Evolutionary conservation across 2,329 filamentous ascomycete genomes (phyloP).

Genomic region (Xylariales sp.): DNA sequence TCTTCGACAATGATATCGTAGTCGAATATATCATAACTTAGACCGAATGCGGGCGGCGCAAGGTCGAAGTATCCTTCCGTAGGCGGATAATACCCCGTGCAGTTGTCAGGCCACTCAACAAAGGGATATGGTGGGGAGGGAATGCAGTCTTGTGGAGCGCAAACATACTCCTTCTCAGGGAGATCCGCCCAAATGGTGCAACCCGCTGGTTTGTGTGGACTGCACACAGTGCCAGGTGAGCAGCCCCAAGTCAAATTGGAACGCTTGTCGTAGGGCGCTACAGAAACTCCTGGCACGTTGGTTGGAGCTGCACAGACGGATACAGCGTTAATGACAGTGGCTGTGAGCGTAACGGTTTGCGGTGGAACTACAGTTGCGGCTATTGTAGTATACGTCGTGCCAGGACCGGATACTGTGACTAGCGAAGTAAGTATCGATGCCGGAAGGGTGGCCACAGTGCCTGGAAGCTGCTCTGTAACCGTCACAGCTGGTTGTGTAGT

Average conservation of each 20-base stretch:
- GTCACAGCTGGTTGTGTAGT: constrained; percentile 4
- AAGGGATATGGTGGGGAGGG: constrained; percentile 31
- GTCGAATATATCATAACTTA: constrained; percentile 59
- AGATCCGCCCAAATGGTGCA: constrained; percentile 49
- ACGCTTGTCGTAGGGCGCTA: constrained; percentile 24
- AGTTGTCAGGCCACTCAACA: constrained; percentile 38
- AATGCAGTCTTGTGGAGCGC: constrained; percentile 40
- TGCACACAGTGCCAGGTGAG: constrained; percentile 47
- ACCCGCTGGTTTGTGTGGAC: constrained; percentile 40
- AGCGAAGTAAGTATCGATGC: constrained; percentile 9
- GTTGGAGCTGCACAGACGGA: constrained; percentile 42
- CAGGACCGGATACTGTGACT: constrained; percentile 18
- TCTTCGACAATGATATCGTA: constrained; percentile 33
- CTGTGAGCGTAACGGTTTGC: constrained; percentile 10
- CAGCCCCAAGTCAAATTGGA: constrained; percentile 51
- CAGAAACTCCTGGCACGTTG: constrained; percentile 21
- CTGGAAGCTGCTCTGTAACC: constrained; percentile 11
- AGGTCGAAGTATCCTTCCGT: constrained; percentile 59
- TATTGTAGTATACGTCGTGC: constrained; percentile 16
- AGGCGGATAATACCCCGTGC: constrained; percentile 48
- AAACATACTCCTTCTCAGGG: constrained; percentile 42
- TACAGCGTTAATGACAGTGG: constrained; percentile 24
- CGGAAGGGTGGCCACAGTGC: constrained; percentile 10
- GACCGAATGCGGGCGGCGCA: constrained; percentile 56
- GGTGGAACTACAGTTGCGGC: constrained; percentile 14